Percentiles rank a stretch among this genome's conserved stretches.
These are phyloP conservation scores for Aquilaria yunnanensis DNA, from an alignment of 345 rosid species.

Conservation along the genomic window DNA sequence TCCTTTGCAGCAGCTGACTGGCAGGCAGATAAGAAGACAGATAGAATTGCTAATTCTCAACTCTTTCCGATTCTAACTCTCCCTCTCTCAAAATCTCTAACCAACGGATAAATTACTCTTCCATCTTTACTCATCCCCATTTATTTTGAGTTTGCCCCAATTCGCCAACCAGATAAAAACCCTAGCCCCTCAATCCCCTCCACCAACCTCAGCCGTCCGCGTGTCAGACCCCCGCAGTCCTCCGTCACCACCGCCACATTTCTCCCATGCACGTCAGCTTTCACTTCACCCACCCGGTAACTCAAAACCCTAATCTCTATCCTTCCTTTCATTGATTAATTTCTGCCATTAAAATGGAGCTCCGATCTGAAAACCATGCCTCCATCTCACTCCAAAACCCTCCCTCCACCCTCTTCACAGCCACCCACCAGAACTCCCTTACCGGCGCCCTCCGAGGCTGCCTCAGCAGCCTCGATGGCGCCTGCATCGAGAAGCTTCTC, in stretches of 20 bases:
- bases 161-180: conserved; percentile 21
- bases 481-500: conserved; percentile 66
- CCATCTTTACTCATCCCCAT: conserved; percentile 2
- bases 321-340: not conserved
- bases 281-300: not conserved
- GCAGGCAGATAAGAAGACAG: not conserved
- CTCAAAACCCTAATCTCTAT: conserved; percentile 6
- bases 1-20: no score
- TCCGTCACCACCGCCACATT: not conserved
- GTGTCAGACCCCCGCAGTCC: conserved; percentile 3
- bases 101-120: conserved; percentile 1
- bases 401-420: conserved; percentile 14
- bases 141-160: conserved; percentile 1
- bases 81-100: not conserved
- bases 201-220: conserved; percentile 18
- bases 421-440: conserved; percentile 24
- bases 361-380: conserved; percentile 26
- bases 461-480: conserved; percentile 62
- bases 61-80: not conserved
- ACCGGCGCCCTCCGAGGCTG: conserved; percentile 57
- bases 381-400: conserved; percentile 41
- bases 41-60: conserved; percentile 8
- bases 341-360: conserved; percentile 37
- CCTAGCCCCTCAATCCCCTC: conserved; percentile 23
- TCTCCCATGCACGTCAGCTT: not conserved